A percentile compares a stretch with the other conserved stretches of the same genome.
Evolutionary conservation across 2,329 filamentous ascomycete genomes (phyloP).

Genomic region (Pestalotiopsis sp.): DNA sequence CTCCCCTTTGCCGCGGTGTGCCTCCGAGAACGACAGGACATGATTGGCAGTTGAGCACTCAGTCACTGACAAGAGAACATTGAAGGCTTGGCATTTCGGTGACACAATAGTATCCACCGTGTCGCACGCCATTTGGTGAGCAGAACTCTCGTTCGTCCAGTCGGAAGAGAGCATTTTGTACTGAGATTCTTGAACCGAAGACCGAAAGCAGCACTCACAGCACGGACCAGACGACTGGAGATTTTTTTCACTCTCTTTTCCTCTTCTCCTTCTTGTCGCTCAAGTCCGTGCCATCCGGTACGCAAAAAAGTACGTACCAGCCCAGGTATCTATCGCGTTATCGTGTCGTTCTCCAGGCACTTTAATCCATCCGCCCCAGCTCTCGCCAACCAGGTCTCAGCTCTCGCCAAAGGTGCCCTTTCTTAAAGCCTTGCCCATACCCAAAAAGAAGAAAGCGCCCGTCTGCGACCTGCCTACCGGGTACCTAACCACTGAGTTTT

Average conservation of each 20-base stretch:
- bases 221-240: not conserved
- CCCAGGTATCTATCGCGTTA: not conserved
- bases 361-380: not conserved
- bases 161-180: not conserved
- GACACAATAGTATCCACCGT: conserved; percentile 1
- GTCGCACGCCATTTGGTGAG: not conserved
- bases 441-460: not conserved
- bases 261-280: not conserved
- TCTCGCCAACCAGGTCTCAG: not conserved
- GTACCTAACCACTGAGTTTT: conserved; percentile 6
- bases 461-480: not conserved
- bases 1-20: not conserved
- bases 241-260: not conserved
- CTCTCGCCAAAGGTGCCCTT: not conserved
- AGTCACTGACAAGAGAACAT: not conserved
- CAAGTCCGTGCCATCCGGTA: conserved; percentile 2
- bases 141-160: not conserved
- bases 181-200: not conserved
- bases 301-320: not conserved
- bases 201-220: not conserved
- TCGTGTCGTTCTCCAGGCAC: not conserved
- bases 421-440: not conserved
- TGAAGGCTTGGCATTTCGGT: not conserved
- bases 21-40: not conserved
- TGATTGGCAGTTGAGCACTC: not conserved